These are phyloP conservation scores for Laetiporus sulphureus DNA, from an alignment of 1,284 basidiomycete species.

Conservation along the genomic window DNA sequence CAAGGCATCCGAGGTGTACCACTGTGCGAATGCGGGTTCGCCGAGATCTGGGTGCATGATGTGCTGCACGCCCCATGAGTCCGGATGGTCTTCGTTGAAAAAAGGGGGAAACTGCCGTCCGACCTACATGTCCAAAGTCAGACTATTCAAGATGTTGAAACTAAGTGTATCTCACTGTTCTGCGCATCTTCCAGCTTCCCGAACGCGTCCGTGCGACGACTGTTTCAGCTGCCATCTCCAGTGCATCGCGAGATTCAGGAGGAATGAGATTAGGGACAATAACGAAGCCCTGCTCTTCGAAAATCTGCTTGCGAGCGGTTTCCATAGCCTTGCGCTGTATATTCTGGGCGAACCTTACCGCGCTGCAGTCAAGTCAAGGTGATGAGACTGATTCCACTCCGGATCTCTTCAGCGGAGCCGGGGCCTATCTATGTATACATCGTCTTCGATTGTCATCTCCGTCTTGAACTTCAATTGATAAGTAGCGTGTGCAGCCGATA, in stretches of 20 bases:
- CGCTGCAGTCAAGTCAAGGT: not conserved
- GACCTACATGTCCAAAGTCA: conserved; percentile 22
- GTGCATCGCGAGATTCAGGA: conserved; percentile 30
- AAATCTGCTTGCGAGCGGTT: conserved; percentile 26
- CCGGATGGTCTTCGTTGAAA: conserved; percentile 49
- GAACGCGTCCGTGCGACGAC: conserved; percentile 51
- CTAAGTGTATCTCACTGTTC: conserved; percentile 34
- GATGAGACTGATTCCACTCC: too few relatives aligned
- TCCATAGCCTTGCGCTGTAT: not conserved
- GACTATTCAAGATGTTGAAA: not conserved
- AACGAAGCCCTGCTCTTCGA: conserved; percentile 67
- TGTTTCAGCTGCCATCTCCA: conserved; percentile 48
- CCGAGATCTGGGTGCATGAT: conserved; percentile 70
- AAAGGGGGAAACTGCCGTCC: conserved; percentile 82
- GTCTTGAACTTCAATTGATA: too few relatives aligned
- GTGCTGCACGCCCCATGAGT: conserved; percentile 80
- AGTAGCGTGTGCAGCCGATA: too few relatives aligned
- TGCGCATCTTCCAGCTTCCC: conserved; percentile 61
- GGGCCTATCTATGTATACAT: too few relatives aligned
- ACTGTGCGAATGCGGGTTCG: conserved; percentile 53
- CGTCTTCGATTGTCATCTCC: too few relatives aligned
- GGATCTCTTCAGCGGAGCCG: too few relatives aligned
- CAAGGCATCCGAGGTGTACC: conserved; percentile 61
- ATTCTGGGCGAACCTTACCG: not conserved
- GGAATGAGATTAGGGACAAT: conserved; percentile 59